Percentiles rank a stretch among this genome's conserved stretches.
Evolutionary conservation across 805 yeast genomes (phyloP).

Genomic region (Alloascoidea hylecoeti): DNA sequence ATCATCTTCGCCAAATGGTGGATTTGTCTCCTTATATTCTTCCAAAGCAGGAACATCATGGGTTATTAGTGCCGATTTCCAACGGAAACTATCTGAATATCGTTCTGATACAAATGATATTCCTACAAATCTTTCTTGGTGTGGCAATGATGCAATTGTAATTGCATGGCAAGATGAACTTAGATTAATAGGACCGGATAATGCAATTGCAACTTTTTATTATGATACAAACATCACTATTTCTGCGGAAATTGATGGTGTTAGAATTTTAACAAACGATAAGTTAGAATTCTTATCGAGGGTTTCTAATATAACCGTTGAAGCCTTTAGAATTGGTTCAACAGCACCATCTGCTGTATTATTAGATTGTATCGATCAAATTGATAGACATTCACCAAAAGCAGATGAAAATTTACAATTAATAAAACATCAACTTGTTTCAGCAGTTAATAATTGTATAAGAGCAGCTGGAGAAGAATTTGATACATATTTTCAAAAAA

Average conservation of each 20-base stretch:
- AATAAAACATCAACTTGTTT: slow-evolving; percentile 29
- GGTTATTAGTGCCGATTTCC: slow-evolving; percentile 34
- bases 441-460: slow-evolving; percentile 61
- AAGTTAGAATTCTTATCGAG: slow-evolving; percentile 48
- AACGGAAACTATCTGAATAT: slow-evolving; percentile 27
- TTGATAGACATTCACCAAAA: slow-evolving; percentile 57
- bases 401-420: slow-evolving; percentile 64
- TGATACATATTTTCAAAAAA: slow-evolving; percentile 68
- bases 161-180: slow-evolving; percentile 46
- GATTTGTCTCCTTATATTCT: slow-evolving; percentile 37
- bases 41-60: slow-evolving; percentile 25
- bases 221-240: slow-evolving; percentile 27
- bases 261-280: slow-evolving; percentile 45
- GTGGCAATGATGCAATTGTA: slow-evolving; percentile 73
- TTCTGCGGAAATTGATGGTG: slow-evolving; percentile 51
- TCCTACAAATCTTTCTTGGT: slow-evolving; percentile 55
- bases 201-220: slow-evolving; percentile 38
- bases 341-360: slow-evolving; percentile 71
- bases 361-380: slow-evolving; percentile 60
- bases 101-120: slow-evolving; percentile 20
- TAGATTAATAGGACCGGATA: slow-evolving; percentile 58
- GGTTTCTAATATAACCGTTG: slow-evolving; percentile 41
- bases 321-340: slow-evolving; percentile 73
- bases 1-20: slow-evolving; percentile 36
- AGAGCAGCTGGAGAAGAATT: slow-evolving; percentile 68